Conservation (phyloP, 345 rosid species). For the Heritiera littoralis region DNA sequence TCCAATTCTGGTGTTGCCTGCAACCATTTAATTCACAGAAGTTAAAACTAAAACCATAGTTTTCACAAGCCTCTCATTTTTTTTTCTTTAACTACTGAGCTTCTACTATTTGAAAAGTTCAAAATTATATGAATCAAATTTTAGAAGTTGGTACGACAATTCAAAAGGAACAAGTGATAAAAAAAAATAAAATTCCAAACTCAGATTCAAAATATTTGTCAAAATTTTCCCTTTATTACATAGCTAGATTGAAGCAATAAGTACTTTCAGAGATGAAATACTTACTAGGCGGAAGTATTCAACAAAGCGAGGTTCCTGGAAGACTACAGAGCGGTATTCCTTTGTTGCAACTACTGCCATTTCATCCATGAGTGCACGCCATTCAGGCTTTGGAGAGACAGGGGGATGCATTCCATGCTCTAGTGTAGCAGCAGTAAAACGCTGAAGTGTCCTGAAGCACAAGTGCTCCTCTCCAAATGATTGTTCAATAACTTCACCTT, state of each 20-base stretch:
- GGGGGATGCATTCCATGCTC: constrained; percentile 98
- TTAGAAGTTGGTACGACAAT: not conserved
- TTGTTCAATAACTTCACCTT: constrained; percentile 94
- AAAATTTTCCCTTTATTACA: not conserved
- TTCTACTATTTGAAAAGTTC: not conserved
- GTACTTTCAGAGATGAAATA: not conserved
- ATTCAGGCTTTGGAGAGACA: constrained; percentile 91
- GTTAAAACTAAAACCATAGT: not conserved
- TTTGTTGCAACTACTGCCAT: constrained; percentile 85
- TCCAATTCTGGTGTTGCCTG: constrained; percentile 96
- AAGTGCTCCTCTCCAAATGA: constrained; percentile 92
- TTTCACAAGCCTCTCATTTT: not conserved
- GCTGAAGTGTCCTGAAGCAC: constrained; percentile 93
- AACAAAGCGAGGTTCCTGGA: constrained; percentile 89
- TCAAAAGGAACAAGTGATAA: not conserved
- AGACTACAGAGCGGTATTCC: constrained; percentile 86
- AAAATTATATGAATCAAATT: not conserved
- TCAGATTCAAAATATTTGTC: not conserved
- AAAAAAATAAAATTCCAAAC: not conserved
- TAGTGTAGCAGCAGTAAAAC: constrained; percentile 92
- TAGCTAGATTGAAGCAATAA: not conserved
- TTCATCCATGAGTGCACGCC: constrained; percentile 96
- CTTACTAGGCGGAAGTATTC: constrained; percentile 95
- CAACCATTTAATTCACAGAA: not conserved
- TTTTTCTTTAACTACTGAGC: not conserved